Base-by-base conservation (phyloP, 2,329 filamentous ascomycete species). In the Fusarium protoensiforme region DNA sequence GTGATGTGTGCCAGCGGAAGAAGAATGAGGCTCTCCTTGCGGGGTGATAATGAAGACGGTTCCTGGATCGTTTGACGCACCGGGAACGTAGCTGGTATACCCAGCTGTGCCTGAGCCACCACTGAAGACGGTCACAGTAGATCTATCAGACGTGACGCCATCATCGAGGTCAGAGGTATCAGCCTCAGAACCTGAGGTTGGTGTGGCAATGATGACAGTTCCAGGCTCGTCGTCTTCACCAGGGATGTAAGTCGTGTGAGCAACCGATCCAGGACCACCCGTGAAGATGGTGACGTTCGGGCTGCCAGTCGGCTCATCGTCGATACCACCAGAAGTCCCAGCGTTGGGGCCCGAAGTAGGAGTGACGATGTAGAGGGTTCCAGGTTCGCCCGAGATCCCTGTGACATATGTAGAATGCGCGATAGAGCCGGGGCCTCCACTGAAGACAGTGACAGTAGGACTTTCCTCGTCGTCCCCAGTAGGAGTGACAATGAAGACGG, bases 281-380 rank as follows among this genome's bases (percentile, higher is more conserved):
- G 48, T 62, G 16, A 62, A 72, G 20, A 72, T 35, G 7, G 69
- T 72, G 2, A 58, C 65, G 11, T 68, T 64, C 14, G 33, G 13
- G 5, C 16, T 11, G 0, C 6, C n/a, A 7, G 53, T 43, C 14
- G 27, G 20, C 8, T 29, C 2, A 4, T 56, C 29, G 9, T 20
- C 20, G 51, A 22, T 8, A 5, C 24, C 58, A 43, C 33, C 22
- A 2, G 27, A 33, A 13, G n/a, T 14, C 22, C 22, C 20, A 22
- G 41, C 57, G 7, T 16, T 7, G 11, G 48, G 48, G 5, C n/a
- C 29, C 2, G 18, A 20, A 16, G 61, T 73, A 7, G 70, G 70
- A 4, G 69, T 73, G 18, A 66, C 58, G 11, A 64, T 51, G 2
- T 54, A 36, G 10, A 70, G 18, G 14, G 67, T 70, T 1, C 67